Evolutionary conservation across 2,329 filamentous ascomycete genomes (phyloP).

Genomic region (Sarocladiaceae sp.): DNA sequence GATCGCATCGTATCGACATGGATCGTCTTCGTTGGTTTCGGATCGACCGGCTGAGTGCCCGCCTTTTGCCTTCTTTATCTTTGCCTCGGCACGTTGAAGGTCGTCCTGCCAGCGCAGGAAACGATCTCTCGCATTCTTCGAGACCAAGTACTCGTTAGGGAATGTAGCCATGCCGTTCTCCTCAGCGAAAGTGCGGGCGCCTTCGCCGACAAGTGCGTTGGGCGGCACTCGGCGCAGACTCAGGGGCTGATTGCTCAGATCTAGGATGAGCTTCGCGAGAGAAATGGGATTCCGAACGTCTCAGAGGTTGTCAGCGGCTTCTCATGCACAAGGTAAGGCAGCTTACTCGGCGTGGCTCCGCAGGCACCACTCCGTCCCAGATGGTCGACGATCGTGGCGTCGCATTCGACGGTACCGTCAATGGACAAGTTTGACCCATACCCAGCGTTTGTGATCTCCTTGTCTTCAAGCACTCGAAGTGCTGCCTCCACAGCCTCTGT

Average conservation of each 20-base stretch:
- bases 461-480: constrained; percentile 81
- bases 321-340: neutral
- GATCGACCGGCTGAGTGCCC: constrained; percentile 15
- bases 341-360: constrained; percentile 81
- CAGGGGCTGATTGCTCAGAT: constrained; percentile 68
- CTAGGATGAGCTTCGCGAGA: constrained; percentile 75
- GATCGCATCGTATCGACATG: constrained; percentile 8
- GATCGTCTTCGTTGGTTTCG: constrained; percentile 27
- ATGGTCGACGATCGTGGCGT: constrained; percentile 90
- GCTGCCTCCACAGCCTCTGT: constrained; percentile 87
- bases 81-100: constrained; percentile 54
- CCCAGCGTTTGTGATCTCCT: constrained; percentile 93
- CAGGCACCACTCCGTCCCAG: constrained; percentile 86
- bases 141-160: constrained; percentile 73
- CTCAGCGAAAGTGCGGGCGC: constrained; percentile 79
- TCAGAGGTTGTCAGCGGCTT: constrained; percentile 28
- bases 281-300: constrained; percentile 91
- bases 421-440: constrained; percentile 93
- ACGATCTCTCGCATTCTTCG: constrained; percentile 69
- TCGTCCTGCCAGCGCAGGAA: constrained; percentile 75
- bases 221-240: constrained; percentile 84
- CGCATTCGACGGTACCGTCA: constrained; percentile 86
- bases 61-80: constrained; percentile 22
- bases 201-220: constrained; percentile 81
- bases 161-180: constrained; percentile 69